Conservation (phyloP, 1,139 yeast species). For the Suhomyces coccinellae region DNA sequence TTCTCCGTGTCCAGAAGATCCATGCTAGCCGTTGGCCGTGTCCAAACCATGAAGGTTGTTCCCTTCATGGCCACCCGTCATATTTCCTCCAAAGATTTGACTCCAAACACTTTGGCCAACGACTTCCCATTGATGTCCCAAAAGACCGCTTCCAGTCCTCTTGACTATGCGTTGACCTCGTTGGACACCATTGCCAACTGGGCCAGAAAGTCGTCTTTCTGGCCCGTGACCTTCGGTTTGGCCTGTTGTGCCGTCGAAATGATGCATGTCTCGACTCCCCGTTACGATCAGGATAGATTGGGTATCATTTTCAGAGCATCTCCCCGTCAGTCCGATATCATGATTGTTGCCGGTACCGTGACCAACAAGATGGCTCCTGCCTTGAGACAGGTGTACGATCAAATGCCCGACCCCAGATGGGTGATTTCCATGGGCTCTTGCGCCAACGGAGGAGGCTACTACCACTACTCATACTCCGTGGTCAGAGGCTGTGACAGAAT, state of each 20-base stretch:
- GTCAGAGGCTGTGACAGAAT: conserved; percentile 90
- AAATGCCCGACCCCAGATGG: conserved; percentile 91
- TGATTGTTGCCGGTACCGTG: conserved; percentile 91
- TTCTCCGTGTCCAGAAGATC: conserved; percentile 31
- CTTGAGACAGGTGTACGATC: conserved; percentile 88
- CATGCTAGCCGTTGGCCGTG: conserved; percentile 20
- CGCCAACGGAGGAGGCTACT: conserved; percentile 94
- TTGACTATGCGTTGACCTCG: conserved; percentile 85
- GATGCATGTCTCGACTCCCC: conserved; percentile 93
- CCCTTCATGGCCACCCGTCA: conserved; percentile 23
- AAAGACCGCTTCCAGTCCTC: conserved; percentile 48
- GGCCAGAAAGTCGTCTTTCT: conserved; percentile 90
- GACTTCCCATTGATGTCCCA: conserved; percentile 49
- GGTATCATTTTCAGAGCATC: conserved; percentile 95
- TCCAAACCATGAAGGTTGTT: conserved; percentile 17
- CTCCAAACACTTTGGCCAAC: conserved; percentile 45
- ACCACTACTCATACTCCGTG: conserved; percentile 86
- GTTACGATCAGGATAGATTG: conserved; percentile 90
- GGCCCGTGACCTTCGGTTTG: conserved; percentile 92
- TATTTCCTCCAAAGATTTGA: conserved; percentile 45
- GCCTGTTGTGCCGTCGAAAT: conserved; percentile 95
- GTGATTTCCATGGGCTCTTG: conserved; percentile 94
- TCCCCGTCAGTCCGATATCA: conserved; percentile 90
- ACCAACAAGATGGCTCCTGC: conserved; percentile 96
- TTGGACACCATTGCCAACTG: conserved; percentile 83